Conservation (phyloP, 768 basidiomycete species). For the Suillus fuscotomentosus region DNA sequence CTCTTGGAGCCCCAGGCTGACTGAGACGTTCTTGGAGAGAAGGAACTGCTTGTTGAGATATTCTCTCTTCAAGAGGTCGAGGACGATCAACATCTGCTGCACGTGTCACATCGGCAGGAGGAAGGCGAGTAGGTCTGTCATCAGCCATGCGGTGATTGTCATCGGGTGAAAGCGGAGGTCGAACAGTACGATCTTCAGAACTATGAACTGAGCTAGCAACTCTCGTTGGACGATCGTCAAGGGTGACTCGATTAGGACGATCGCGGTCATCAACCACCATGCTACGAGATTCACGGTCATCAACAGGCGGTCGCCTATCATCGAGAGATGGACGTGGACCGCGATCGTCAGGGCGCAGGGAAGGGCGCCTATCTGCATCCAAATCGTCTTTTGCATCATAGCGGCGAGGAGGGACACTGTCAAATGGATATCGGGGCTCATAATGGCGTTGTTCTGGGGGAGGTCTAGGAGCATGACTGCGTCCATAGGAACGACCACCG, state of each 20-base stretch:
- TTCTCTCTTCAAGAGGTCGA: slow-evolving; percentile 38
- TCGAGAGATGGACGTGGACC: slow-evolving; percentile 27
- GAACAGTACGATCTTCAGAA: slow-evolving; percentile 22
- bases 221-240: slow-evolving; percentile 34
- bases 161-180: slow-evolving; percentile 10
- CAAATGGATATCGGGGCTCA: slow-evolving; percentile 40
- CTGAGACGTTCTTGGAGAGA: slow-evolving; percentile 39
- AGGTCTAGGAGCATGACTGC: slow-evolving; percentile 39
- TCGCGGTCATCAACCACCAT: slow-evolving; percentile 20
- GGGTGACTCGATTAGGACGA: slow-evolving; percentile 12
- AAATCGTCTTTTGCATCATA: slow-evolving; percentile 29
- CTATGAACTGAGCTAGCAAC: slow-evolving; percentile 20
- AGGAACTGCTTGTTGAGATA: slow-evolving; percentile 32
- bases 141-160: slow-evolving; percentile 15
- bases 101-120: slow-evolving; percentile 20
- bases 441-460: slow-evolving; percentile 49
- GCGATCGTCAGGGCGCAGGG: slow-evolving; percentile 25
- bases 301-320: slow-evolving; percentile 28
- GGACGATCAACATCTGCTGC: slow-evolving; percentile 25
- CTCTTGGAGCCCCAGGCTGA: slow-evolving; percentile 28
- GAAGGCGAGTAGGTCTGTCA: slow-evolving; percentile 16
- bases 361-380: slow-evolving; percentile 25
- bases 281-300: slow-evolving; percentile 26
- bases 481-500: slow-evolving; percentile 38
- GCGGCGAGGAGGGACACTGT: slow-evolving; percentile 30